Evolutionary conservation across 192 early-diverging fungal genomes (phyloP), one percentile per base, ranked within the genome.

Genomic region (Coemansia sp.): DNA sequence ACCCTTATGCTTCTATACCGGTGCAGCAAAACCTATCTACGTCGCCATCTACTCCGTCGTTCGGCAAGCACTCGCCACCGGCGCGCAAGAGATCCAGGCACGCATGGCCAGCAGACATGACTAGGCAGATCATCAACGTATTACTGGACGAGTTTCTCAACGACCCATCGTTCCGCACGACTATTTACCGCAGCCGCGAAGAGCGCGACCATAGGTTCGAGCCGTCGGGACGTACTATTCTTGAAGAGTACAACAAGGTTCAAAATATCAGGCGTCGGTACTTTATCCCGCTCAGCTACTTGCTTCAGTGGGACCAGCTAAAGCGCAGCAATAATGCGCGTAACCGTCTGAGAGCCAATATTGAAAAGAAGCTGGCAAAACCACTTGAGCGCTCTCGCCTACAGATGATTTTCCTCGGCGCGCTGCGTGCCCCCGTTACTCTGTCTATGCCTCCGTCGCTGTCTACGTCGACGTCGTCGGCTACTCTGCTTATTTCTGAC

Each of bases 181-280:
- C 75, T 15, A 82, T 82, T n/a, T 82, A 82, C 63, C 68, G 80
- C 4, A 82, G 80, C 57, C 80, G 80, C 55, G 80, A 82, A 9
- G 80, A 82, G 57, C 80, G 80, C 49, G 80, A 82, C 69, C 66
- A 68, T 43, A 65, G 80, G 13, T 82, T 82, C 50, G 31, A 40
- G 16, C 36, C 65, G 2, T 82, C 80, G 11, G 80, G 80, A 0
- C 71, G 80, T 9, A 74, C 58, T 20, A 77, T 82, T 24, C 44
- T 82, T 44, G 75, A 82, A 39, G 80, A 82, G 46, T 82, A 82
- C 72, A 82, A 82, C 72, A 82, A 82, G 68, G 64, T 82, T 24
- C 80, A 82, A 52, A 81, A 81, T 52, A 70, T 76, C 36, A 68
- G 79, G 5, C 68, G 79, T 3, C 71, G 79, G 27, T 81, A 76